These are phyloP conservation scores for Dalbergia oliveri DNA, from an alignment of 306 rosid species.

Conservation along the genomic window DNA sequence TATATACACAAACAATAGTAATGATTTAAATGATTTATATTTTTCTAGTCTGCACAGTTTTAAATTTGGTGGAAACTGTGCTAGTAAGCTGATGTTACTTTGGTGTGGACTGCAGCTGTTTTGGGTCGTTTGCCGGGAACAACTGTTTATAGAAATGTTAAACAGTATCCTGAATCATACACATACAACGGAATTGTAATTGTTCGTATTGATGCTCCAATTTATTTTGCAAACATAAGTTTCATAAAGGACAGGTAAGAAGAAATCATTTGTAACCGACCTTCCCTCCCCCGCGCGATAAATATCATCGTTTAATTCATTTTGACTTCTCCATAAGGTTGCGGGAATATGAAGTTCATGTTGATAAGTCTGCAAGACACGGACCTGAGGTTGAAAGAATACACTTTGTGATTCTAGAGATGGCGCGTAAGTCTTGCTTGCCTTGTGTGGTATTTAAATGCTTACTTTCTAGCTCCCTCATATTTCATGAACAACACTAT, in stretches of 20 bases:
- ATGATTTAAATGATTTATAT: too few species aligned
- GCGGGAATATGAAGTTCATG: slow-evolving; percentile 88
- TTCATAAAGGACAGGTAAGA: slow-evolving; percentile 92
- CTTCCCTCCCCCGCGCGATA: slow-evolving; percentile 23
- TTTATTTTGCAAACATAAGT: slow-evolving; percentile 91
- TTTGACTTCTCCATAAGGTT: slow-evolving; percentile 63
- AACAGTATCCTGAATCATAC: slow-evolving; percentile 94
- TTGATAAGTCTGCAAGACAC: slow-evolving; percentile 68
- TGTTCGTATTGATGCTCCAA: slow-evolving; percentile 94
- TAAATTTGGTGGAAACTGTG: slow-evolving; percentile 14
- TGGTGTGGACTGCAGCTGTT: slow-evolving; percentile 77
- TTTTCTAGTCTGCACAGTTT: not conserved
- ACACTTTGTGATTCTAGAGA: slow-evolving; percentile 85
- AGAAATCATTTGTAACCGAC: slow-evolving; percentile 38
- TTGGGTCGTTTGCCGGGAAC: slow-evolving; percentile 99
- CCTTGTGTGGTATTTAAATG: not conserved
- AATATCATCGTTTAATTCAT: slow-evolving; percentile 37
- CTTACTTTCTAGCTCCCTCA: too few species aligned
- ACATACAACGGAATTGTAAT: slow-evolving; percentile 95
- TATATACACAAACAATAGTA: too few species aligned
- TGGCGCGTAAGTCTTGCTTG: slow-evolving; percentile 87
- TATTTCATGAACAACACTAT: too few species aligned
- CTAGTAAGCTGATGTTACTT: slow-evolving; percentile 44
- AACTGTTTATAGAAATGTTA: slow-evolving; percentile 86
- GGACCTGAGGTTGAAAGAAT: slow-evolving; percentile 96